Conservation (phyloP, 805 yeast genomes). For the Naumovozyma castellii region DNA sequence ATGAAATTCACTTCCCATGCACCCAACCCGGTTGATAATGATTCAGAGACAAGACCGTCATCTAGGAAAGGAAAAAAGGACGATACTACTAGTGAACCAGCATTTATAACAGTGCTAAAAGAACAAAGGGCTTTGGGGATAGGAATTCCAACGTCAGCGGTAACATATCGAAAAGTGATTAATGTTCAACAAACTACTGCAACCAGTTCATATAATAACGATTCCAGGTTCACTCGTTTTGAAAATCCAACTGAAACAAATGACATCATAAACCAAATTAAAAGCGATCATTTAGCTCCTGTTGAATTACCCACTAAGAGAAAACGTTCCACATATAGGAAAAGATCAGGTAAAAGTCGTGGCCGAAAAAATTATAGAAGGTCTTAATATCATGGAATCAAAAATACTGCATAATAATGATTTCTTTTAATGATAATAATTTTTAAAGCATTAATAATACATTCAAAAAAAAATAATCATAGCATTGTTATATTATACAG, state of each 20-base stretch:
- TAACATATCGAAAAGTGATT: too few relatives aligned
- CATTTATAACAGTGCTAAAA: background rate
- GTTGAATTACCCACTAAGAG: background rate
- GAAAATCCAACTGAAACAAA: background rate
- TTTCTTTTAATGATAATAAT: too few relatives aligned
- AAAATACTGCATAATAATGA: too few relatives aligned
- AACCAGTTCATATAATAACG: too few relatives aligned
- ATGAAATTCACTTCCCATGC: constrained; percentile 35
- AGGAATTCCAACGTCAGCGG: too few relatives aligned
- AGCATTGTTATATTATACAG: background rate
- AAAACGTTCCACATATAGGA: background rate
- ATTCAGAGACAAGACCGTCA: constrained; percentile 1
- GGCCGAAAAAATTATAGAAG: background rate
- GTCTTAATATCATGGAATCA: background rate
- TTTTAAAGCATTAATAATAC: too few relatives aligned
- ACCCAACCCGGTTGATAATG: constrained; percentile 1
- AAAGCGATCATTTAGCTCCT: background rate
- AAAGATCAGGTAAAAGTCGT: background rate
- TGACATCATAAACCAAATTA: background rate
- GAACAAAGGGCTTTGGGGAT: background rate
- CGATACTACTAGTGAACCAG: background rate
- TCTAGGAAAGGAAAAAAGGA: background rate
- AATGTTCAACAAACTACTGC: too few relatives aligned
- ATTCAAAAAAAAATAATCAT: too few relatives aligned
- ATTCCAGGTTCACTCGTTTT: background rate